These are phyloP conservation scores for Pseudogymnoascus pannorum DNA, from an alignment of 2,329 filamentous ascomycete genomes.

Conservation along the genomic window DNA sequence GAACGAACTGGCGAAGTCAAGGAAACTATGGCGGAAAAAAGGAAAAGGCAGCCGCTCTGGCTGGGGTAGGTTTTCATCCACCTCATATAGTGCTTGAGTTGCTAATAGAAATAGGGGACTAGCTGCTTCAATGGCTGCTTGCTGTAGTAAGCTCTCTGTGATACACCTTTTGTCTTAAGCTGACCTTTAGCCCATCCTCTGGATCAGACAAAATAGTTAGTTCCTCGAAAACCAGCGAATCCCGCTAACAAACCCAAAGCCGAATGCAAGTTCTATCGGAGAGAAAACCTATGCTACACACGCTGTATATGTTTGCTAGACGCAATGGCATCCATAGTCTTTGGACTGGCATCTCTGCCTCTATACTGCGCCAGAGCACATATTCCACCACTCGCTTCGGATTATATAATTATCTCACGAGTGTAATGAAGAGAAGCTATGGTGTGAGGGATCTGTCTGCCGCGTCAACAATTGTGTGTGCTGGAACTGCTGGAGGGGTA, in stretches of 20 bases:
- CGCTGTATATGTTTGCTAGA: constrained; percentile 33
- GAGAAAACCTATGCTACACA: constrained; percentile 34
- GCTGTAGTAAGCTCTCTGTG: background rate
- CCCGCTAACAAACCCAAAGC: constrained; percentile 19
- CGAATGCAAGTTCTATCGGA: constrained; percentile 40
- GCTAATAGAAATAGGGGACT: background rate
- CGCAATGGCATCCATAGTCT: constrained; percentile 37
- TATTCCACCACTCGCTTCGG: constrained; percentile 40
- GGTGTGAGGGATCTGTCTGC: constrained; percentile 29
- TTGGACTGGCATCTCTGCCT: constrained; percentile 38
- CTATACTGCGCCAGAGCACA: constrained; percentile 37
- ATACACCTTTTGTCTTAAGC: background rate
- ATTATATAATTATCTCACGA: constrained; percentile 33
- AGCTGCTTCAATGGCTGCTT: background rate
- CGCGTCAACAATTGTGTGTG: constrained; percentile 32
- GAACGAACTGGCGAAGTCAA: background rate
- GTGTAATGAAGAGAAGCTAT: constrained; percentile 23
- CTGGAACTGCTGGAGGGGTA: constrained; percentile 35
- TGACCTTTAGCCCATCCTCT: background rate
- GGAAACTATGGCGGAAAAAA: background rate
- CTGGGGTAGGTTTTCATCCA: background rate
- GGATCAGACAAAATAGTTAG: constrained; percentile 8
- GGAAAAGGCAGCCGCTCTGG: background rate
- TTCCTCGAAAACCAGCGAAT: background rate
- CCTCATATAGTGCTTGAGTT: background rate